Conservation (phyloP, 352 stramenopile species). For the Aphanomyces cochlioides region DNA sequence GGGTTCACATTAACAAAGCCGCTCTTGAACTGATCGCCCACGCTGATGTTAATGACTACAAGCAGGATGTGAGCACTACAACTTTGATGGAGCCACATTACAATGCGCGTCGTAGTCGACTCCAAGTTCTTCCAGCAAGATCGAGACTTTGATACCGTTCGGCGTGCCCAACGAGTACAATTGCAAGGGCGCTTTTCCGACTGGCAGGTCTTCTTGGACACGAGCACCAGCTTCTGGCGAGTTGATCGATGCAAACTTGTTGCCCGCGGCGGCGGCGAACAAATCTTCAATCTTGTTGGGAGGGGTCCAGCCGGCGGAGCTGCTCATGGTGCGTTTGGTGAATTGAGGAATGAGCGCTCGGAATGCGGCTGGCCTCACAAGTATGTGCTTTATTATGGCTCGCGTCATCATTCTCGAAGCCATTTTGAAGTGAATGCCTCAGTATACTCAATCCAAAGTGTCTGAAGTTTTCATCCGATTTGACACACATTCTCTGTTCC, state of each 20-base stretch:
- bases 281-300: conserved; percentile 27
- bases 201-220: conserved; percentile 40
- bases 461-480: too few species aligned
- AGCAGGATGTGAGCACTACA: conserved; percentile 37
- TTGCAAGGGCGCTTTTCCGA: conserved; percentile 47
- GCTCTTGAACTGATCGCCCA: conserved; percentile 60
- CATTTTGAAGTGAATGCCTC: too few species aligned
- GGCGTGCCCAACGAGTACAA: conserved; percentile 69
- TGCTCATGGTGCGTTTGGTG: not conserved
- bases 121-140: conserved; percentile 73
- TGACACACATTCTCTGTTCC: too few species aligned
- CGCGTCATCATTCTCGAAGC: too few species aligned
- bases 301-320: not conserved
- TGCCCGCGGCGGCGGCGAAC: conserved; percentile 15
- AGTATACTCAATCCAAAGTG: too few species aligned
- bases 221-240: conserved; percentile 44
- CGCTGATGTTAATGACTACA: not conserved
- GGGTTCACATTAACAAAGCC: conserved; percentile 75
- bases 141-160: conserved; percentile 72
- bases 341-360: not conserved
- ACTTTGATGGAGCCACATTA: conserved; percentile 36
- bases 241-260: conserved; percentile 34
- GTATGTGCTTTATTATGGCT: too few species aligned
- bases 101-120: conserved; percentile 57
- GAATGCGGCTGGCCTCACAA: too few species aligned